Percentiles rank a stretch among this genome's conserved stretches.
Conservation (phyloP, 2,329 filamentous ascomycete species). For the Fusarium piperis region DNA sequence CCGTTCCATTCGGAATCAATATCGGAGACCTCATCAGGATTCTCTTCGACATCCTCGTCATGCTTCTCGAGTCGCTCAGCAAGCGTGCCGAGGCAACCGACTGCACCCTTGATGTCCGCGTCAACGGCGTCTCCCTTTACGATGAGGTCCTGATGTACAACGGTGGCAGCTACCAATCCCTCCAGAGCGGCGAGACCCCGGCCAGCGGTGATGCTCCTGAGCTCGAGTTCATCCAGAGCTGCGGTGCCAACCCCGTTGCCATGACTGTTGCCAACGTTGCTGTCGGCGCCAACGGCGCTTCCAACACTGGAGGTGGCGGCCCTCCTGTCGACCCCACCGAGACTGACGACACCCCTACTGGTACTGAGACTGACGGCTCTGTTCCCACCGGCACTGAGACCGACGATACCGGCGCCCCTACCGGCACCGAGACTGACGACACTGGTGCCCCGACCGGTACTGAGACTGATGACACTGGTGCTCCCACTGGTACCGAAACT, state of each 20-base stretch:
- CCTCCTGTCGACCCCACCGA: background rate
- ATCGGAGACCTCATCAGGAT: background rate
- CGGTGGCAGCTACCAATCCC: background rate
- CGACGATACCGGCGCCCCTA: background rate
- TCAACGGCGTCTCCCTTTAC: background rate
- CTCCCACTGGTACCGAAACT: slow-evolving; percentile 1
- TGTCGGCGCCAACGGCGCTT: slow-evolving; percentile 23
- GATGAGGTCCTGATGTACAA: background rate
- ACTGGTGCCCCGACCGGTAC: slow-evolving; percentile 19
- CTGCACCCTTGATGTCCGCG: background rate
- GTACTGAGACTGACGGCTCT: background rate
- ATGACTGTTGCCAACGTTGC: background rate
- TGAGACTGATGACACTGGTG: background rate
- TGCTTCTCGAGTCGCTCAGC: rapidly evolving
- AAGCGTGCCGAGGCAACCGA: slow-evolving; percentile 15
- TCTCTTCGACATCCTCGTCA: background rate
- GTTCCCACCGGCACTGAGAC: background rate
- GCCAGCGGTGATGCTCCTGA: rapidly evolving
- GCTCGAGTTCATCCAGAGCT: slow-evolving; percentile 13
- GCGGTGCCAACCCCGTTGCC: background rate
- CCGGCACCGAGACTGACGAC: background rate
- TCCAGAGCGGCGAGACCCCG: rapidly evolving
- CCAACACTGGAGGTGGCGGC: background rate
- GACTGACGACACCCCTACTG: background rate
- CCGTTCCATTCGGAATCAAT: rapidly evolving